Conservation (phyloP, 1,284 basidiomycete genomes). For the Tilletia indica region DNA sequence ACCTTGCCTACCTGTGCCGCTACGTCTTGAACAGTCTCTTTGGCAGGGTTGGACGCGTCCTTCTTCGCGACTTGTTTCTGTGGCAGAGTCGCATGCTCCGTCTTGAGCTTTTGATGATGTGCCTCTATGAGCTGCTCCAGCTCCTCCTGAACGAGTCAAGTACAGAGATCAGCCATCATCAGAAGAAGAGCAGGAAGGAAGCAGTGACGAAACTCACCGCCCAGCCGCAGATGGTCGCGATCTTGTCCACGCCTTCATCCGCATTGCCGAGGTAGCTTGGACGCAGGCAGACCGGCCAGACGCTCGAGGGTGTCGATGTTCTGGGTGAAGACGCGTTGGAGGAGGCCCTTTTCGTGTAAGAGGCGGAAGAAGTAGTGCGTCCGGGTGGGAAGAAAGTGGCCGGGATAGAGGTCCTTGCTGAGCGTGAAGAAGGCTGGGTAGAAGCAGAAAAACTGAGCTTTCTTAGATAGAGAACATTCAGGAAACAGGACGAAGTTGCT, state of each 20-base stretch:
- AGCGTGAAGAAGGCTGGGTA: slow-evolving; percentile 57
- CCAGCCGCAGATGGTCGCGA: slow-evolving; percentile 45
- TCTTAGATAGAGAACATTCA: too few species aligned
- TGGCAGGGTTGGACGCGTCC: not conserved
- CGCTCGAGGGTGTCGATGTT: slow-evolving; percentile 87
- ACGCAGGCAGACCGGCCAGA: slow-evolving; percentile 71
- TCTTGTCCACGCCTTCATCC: slow-evolving; percentile 36
- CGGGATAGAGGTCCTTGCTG: slow-evolving; percentile 80
- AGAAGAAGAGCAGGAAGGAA: not conserved
- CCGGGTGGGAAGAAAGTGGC: slow-evolving; percentile 77
- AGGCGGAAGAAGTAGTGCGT: slow-evolving; percentile 87
- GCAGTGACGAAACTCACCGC: slow-evolving; percentile 19
- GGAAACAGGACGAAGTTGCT: not conserved
- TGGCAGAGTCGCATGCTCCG: not conserved
- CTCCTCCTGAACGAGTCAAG: slow-evolving; percentile 11
- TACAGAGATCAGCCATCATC: too few species aligned
- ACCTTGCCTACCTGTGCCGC: slow-evolving; percentile 10
- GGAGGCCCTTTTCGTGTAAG: slow-evolving; percentile 66
- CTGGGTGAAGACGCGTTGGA: slow-evolving; percentile 73
- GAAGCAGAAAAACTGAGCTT: not conserved
- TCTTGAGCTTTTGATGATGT: slow-evolving; percentile 5
- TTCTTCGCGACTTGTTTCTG: not conserved
- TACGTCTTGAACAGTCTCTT: slow-evolving; percentile 7
- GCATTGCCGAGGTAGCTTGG: slow-evolving; percentile 57
- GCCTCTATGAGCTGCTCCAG: slow-evolving; percentile 15